Conservation (phyloP, 1,284 basidiomycete genomes). For the Papiliotrema flavescens region DNA sequence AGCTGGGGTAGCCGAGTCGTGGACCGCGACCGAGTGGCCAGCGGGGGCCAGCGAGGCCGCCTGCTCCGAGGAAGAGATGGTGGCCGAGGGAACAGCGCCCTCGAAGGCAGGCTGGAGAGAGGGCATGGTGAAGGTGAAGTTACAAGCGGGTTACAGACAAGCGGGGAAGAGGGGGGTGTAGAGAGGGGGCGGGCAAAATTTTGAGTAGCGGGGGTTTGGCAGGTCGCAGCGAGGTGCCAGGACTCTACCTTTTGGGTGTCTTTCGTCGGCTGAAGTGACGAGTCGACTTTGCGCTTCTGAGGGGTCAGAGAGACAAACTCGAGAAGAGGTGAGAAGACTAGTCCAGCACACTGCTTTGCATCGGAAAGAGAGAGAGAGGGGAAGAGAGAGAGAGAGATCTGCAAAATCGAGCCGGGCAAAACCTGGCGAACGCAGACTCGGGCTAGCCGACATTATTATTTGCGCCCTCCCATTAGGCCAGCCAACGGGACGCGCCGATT, state of each 20-base stretch:
- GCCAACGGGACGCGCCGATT: too few species aligned
- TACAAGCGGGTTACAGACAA: not conserved
- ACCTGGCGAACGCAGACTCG: not conserved
- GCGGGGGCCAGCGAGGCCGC: constrained; percentile 16
- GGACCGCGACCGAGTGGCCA: constrained; percentile 13
- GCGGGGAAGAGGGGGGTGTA: not conserved
- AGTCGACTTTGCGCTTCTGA: not conserved
- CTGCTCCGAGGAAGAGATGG: constrained; percentile 22
- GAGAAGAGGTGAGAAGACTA: not conserved
- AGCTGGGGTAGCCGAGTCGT: constrained; percentile 26
- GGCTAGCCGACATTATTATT: too few species aligned
- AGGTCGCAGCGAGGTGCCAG: too few species aligned
- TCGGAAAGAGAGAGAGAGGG: not conserved
- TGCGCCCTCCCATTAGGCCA: too few species aligned
- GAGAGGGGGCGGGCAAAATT: too few species aligned
- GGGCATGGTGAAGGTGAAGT: not conserved
- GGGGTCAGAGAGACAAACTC: not conserved
- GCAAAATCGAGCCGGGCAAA: not conserved
- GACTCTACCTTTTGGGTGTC: too few species aligned
- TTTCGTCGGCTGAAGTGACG: too few species aligned
- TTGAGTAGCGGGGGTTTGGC: too few species aligned
- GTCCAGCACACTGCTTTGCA: not conserved
- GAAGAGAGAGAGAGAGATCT: not conserved
- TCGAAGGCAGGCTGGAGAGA: constrained; percentile 18
- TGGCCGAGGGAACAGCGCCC: constrained; percentile 26